A percentile compares a stretch with the other conserved stretches of the same genome.
phyloP scores from a whole-genome alignment of 1,139 yeast genomes.

The Yamadazyma jaroonii region DNA sequence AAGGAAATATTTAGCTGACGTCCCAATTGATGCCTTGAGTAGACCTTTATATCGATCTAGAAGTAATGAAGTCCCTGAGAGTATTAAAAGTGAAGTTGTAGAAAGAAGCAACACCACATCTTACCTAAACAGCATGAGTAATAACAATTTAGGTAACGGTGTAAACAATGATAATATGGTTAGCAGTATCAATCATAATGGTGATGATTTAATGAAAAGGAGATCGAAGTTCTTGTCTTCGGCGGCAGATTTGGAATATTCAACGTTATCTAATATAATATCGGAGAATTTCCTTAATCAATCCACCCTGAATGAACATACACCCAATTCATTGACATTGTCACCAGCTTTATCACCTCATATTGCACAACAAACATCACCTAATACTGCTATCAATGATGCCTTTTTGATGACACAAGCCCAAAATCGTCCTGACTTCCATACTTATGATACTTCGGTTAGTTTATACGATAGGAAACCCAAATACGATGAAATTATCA shows the following conservation, averaged over 20 bases:
- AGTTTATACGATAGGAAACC: slow-evolving; percentile 12
- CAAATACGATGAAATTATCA: slow-evolving; percentile 47
- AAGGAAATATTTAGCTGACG: slow-evolving; percentile 73
- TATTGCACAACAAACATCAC: slow-evolving; percentile 11
- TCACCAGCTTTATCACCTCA: slow-evolving; percentile 43
- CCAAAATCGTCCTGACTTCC: background rate
- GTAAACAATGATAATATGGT: background rate
- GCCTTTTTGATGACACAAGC: slow-evolving; percentile 12
- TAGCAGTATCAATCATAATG: background rate
- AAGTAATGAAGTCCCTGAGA: slow-evolving; percentile 3
- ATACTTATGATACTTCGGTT: background rate
- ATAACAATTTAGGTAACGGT: background rate
- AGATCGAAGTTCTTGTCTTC: slow-evolving; percentile 57
- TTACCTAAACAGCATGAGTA: background rate
- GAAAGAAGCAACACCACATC: slow-evolving; percentile 8
- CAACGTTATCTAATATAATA: slow-evolving; percentile 71
- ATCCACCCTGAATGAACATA: slow-evolving; percentile 38
- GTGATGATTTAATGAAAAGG: slow-evolving; percentile 9
- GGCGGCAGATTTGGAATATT: slow-evolving; percentile 79
- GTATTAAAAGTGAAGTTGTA: background rate
- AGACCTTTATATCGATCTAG: slow-evolving; percentile 5
- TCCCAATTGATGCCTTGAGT: slow-evolving; percentile 26
- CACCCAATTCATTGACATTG: slow-evolving; percentile 35
- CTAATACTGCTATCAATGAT: slow-evolving; percentile 17
- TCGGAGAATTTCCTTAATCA: slow-evolving; percentile 43